Percentiles rank a stretch among this genome's conserved stretches.
phyloP scores from a whole-genome alignment of 192 early-diverging fungal species.

The Pilobolus umbonatus region DNA sequence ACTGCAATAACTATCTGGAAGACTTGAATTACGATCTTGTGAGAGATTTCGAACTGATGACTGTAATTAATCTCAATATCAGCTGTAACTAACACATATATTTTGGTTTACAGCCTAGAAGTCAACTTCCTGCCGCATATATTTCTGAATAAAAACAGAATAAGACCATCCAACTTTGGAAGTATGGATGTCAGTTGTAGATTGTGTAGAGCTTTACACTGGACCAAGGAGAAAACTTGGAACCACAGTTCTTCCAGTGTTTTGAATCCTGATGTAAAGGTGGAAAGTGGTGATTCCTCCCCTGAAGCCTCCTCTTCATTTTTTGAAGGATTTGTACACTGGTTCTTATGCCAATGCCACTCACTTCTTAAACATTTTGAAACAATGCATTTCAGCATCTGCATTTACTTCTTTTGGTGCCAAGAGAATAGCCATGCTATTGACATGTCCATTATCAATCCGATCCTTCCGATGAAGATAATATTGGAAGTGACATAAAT shows the following conservation, averaged over 20 bases:
- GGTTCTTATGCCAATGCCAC: not conserved
- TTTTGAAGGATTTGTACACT: not conserved
- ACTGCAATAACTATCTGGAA: too few relatives aligned
- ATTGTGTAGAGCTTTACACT: not conserved
- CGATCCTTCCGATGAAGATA: too few relatives aligned
- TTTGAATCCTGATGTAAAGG: not conserved
- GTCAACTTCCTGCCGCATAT: not conserved
- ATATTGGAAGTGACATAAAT: too few relatives aligned
- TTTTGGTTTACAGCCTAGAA: too few relatives aligned
- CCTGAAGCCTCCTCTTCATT: not conserved
- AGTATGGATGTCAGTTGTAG: not conserved
- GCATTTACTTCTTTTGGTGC: not conserved
- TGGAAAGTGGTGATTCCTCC: not conserved
- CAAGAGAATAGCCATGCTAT: too few relatives aligned
- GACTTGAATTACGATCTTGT: too few relatives aligned
- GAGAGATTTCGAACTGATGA: too few relatives aligned
- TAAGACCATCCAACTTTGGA: not conserved
- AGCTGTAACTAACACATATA: too few relatives aligned
- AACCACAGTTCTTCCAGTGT: too few relatives aligned
- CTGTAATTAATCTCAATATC: too few relatives aligned
- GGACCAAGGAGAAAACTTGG: not conserved
- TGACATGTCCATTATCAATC: too few relatives aligned
- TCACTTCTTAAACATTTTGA: not conserved
- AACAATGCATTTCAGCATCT: not conserved
- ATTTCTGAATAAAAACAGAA: not conserved